These are phyloP conservation scores for Alternaria novae-zelandiae DNA, from an alignment of 2,329 filamentous ascomycete species.

Conservation along the genomic window DNA sequence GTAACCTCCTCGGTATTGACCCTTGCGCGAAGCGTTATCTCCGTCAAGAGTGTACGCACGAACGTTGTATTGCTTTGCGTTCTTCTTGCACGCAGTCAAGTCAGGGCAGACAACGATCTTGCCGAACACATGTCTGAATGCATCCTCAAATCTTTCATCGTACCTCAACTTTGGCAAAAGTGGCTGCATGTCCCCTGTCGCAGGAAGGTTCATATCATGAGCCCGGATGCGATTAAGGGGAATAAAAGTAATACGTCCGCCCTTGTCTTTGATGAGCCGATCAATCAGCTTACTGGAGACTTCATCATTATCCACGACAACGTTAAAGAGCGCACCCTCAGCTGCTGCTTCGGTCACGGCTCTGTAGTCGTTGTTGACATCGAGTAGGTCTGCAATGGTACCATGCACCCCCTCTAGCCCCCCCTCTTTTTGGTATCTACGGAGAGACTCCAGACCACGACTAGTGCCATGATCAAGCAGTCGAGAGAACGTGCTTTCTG, in stretches of 20 bases:
- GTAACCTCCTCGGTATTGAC: slow-evolving; percentile 93
- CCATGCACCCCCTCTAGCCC: slow-evolving; percentile 89
- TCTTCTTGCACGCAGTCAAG: slow-evolving; percentile 84
- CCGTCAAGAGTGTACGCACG: slow-evolving; percentile 94
- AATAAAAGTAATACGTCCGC: slow-evolving; percentile 92
- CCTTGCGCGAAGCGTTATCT: slow-evolving; percentile 92
- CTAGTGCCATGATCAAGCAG: slow-evolving; percentile 91
- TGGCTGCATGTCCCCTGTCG: slow-evolving; percentile 84
- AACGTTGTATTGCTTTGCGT: slow-evolving; percentile 88
- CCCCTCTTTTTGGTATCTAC: slow-evolving; percentile 78
- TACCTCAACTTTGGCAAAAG: slow-evolving; percentile 85
- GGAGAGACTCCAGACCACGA: slow-evolving; percentile 84
- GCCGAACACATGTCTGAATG: slow-evolving; percentile 94
- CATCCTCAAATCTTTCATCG: slow-evolving; percentile 77
- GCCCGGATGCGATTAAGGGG: slow-evolving; percentile 82
- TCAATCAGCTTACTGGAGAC: slow-evolving; percentile 85
- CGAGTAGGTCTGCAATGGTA: slow-evolving; percentile 89
- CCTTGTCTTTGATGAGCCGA: slow-evolving; percentile 76
- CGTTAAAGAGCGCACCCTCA: slow-evolving; percentile 91
- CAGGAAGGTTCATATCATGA: slow-evolving; percentile 76
- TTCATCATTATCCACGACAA: slow-evolving; percentile 89
- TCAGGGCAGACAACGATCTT: slow-evolving; percentile 94
- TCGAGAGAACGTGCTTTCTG: slow-evolving; percentile 78
- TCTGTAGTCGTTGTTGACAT: slow-evolving; percentile 83
- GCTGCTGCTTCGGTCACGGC: slow-evolving; percentile 92